A percentile compares a stretch with the other conserved stretches of the same genome.
Evolutionary conservation across 2,329 filamentous ascomycete species (phyloP).

Genomic region (Zymoseptoria passerinii): DNA sequence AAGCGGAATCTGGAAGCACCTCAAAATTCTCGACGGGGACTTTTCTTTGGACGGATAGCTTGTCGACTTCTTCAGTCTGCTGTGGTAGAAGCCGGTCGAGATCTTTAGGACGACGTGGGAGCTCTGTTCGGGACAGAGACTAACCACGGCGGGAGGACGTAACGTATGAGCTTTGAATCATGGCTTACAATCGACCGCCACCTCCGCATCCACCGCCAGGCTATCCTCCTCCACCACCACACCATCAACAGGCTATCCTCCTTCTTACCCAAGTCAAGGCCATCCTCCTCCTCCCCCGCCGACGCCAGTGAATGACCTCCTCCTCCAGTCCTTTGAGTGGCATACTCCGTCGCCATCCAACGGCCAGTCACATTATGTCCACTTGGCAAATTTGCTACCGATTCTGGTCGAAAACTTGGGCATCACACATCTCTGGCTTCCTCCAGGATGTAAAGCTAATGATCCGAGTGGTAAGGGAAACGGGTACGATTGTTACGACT

Average conservation of each 20-base stretch:
- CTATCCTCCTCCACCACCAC: background rate
- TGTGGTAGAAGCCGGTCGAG: too few species aligned
- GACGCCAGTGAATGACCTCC: constrained; percentile 35
- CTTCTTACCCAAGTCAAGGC: too few species aligned
- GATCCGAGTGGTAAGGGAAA: constrained; percentile 46
- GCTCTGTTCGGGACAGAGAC: too few species aligned
- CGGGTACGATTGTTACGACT: constrained; percentile 55
- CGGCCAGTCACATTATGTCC: constrained; percentile 38
- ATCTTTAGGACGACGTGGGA: too few species aligned
- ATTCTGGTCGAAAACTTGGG: constrained; percentile 40
- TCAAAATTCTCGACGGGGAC: too few species aligned
- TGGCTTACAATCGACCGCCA: background rate
- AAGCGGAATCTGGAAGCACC: too few species aligned
- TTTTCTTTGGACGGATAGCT: too few species aligned
- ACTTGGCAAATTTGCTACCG: constrained; percentile 23
- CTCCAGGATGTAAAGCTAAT: constrained; percentile 62
- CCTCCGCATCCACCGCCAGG: background rate
- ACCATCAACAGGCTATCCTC: background rate
- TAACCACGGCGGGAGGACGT: too few species aligned
- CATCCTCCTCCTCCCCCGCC: background rate
- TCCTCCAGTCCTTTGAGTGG: constrained; percentile 69
- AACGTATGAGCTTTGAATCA: background rate
- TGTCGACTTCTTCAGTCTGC: too few species aligned
- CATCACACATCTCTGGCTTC: constrained; percentile 57
- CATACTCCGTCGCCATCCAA: constrained; percentile 39